These are phyloP conservation scores for Arthrobotrys sphaeroides DNA, from an alignment of 2,329 filamentous ascomycete species.

Conservation along the genomic window DNA sequence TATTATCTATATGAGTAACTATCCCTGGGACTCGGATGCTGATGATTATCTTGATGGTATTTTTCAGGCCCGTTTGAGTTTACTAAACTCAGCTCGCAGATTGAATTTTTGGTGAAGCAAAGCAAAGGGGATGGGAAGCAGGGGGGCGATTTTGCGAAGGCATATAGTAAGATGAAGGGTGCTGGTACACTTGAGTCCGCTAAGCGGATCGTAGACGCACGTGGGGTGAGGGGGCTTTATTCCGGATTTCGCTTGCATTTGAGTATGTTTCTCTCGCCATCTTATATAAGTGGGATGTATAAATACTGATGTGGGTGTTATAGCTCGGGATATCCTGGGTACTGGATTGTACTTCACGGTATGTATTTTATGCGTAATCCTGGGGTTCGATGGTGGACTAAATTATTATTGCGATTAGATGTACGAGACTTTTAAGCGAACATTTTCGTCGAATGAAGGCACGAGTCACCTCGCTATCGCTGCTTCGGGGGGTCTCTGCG, in stretches of 20 bases:
- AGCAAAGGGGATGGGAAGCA: conserved; percentile 56
- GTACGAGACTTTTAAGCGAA: conserved; percentile 85
- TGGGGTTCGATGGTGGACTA: neutral
- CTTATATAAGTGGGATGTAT: neutral
- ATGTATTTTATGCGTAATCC: neutral
- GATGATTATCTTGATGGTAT: neutral
- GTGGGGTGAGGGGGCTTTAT: conserved; percentile 78
- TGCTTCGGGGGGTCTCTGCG: conserved; percentile 80
- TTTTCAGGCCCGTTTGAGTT: conserved; percentile 78
- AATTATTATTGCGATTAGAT: conserved; percentile 63
- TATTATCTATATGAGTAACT: neutral
- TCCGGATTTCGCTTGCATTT: conserved; percentile 82
- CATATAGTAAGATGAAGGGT: conserved; percentile 66
- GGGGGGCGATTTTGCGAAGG: conserved; percentile 34
- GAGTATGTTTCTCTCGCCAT: conserved; percentile 65
- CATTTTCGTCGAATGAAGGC: conserved; percentile 77
- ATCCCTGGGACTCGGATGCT: neutral
- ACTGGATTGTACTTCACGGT: conserved; percentile 83
- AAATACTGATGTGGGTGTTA: neutral
- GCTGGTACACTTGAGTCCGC: conserved; percentile 74
- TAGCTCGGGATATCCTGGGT: conserved; percentile 82
- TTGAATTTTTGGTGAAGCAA: conserved; percentile 69
- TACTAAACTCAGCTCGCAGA: conserved; percentile 87
- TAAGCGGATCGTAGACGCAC: conserved; percentile 77
- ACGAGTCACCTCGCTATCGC: conserved; percentile 82